Evolutionary conservation across 192 early-diverging fungal species (phyloP).

Genomic region (Piromyces finnis): DNA sequence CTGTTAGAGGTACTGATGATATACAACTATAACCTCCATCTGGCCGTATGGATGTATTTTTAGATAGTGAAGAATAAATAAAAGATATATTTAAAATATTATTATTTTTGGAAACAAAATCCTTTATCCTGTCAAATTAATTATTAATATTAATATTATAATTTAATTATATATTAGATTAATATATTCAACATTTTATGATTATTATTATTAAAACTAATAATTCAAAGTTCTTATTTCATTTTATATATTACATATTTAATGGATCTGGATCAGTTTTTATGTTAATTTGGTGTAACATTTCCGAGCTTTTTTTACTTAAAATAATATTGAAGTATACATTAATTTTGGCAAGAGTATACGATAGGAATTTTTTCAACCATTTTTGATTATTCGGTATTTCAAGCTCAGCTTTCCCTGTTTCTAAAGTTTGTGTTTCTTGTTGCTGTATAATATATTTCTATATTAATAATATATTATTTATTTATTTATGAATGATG

Average conservation of each 20-base stretch:
- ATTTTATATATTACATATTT: no score
- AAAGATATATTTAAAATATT: not conserved
- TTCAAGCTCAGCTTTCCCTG: not conserved
- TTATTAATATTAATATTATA: no score
- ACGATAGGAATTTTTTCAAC: not conserved
- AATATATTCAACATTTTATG: no score
- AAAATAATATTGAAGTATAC: not conserved
- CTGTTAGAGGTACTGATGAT: not conserved
- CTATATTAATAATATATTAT: not conserved
- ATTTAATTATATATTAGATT: no score
- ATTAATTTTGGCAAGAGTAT: not conserved
- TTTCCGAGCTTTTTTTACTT: not conserved
- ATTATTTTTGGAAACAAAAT: not conserved
- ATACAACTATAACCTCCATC: not conserved
- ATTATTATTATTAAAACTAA: not conserved
- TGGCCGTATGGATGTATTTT: not conserved
- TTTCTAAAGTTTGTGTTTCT: not conserved
- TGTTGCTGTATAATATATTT: not conserved
- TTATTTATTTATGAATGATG: not conserved
- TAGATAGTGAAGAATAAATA: not conserved
- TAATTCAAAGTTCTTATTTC: no score
- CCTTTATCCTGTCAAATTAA: not conserved
- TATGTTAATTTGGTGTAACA: not conserved
- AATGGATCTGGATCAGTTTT: not conserved
- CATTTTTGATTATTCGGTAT: not conserved